Conservation (phyloP, 2,329 filamentous ascomycete species). For the Penicillium sp. region DNA sequence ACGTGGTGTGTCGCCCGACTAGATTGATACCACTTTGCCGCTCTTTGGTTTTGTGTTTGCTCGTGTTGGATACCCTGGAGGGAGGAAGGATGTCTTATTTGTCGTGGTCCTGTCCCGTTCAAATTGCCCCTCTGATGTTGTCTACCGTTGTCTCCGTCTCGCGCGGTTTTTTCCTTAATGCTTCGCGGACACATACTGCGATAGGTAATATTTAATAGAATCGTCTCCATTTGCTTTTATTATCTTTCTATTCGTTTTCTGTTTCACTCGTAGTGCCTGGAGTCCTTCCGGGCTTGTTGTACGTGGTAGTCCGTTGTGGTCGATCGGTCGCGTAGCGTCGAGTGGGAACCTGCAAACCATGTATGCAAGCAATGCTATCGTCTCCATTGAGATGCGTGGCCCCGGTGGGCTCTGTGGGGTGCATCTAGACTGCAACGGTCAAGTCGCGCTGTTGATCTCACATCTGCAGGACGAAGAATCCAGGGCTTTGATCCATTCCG, state of each 20-base stretch:
- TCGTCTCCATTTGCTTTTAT: conserved; percentile 25
- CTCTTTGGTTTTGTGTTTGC: conserved; percentile 28
- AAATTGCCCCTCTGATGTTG: conserved; percentile 26
- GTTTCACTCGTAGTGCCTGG: background rate
- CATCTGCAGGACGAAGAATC: background rate
- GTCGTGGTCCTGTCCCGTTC: background rate
- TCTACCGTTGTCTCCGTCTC: conserved; percentile 23
- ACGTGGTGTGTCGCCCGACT: conserved; percentile 27
- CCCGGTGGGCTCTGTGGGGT: conserved; percentile 6
- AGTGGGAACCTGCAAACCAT: conserved; percentile 8
- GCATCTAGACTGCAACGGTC: background rate
- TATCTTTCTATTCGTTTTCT: background rate
- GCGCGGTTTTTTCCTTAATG: conserved; percentile 13
- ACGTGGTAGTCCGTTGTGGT: background rate
- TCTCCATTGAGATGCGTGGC: conserved; percentile 17
- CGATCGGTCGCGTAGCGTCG: conserved; percentile 1
- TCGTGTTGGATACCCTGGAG: conserved; percentile 36
- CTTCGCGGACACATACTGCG: conserved; percentile 28
- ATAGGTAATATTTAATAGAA: conserved; percentile 42
- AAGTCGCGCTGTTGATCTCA: background rate
- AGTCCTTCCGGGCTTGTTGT: background rate
- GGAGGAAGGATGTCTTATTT: conserved; percentile 29
- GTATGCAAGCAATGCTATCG: conserved; percentile 4
- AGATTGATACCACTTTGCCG: conserved; percentile 31
- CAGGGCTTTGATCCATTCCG: background rate